Evolutionary conservation across 495 filamentous ascomycete genomes (phyloP), one percentile per base, ranked within the genome.

Genomic region (Tuber magnatum): DNA sequence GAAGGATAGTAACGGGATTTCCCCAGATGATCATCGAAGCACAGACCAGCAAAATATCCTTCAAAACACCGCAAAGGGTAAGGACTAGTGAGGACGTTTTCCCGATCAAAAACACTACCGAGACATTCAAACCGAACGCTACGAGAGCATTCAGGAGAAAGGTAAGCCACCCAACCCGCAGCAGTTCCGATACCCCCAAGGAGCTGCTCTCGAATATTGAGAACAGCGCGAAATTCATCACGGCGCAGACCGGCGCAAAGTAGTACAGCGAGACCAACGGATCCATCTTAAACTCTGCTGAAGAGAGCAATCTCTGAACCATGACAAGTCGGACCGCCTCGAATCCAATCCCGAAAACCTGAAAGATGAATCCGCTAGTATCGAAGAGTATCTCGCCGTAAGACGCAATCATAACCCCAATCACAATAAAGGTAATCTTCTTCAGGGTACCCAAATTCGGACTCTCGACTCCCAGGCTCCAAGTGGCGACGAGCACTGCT

Each of bases 181-280:
- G 82, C 16, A 92, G 81, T 46, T 91, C 87, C 14, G 81, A 83
- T 76, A 88, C 81, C 32, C 85, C 81, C 78, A 94, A 87, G 3
- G 74, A 83, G 35, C 82, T 83, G 40, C 88, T 77, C 83, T 94
- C 92, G 6, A 88, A 85, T 24, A 86, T 80, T 71, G 89, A 78
- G n/a, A 89, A 89, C 24, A 92, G 85, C n/a, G 89, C 56, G 42
- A 89, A 86, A 78, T 95, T 95, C 88, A 93, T 91, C 69, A 88
- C 75, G 9, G 92, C 90, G 83, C 92, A 94, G 14, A 93, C 87
- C 0, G 92, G 92, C 0, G 92, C 92, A 78, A 91, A 93, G 84
- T 94, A 95, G 85, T 95, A 95, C 41, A 95, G 87, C 46, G 90
- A 92, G 68, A 94, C 91, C 24, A 95, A 86, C 38, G 92, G 91